These are phyloP conservation scores for Colletotrichum nymphaeae DNA, from an alignment of 2,329 filamentous ascomycete species.

Conservation along the genomic window DNA sequence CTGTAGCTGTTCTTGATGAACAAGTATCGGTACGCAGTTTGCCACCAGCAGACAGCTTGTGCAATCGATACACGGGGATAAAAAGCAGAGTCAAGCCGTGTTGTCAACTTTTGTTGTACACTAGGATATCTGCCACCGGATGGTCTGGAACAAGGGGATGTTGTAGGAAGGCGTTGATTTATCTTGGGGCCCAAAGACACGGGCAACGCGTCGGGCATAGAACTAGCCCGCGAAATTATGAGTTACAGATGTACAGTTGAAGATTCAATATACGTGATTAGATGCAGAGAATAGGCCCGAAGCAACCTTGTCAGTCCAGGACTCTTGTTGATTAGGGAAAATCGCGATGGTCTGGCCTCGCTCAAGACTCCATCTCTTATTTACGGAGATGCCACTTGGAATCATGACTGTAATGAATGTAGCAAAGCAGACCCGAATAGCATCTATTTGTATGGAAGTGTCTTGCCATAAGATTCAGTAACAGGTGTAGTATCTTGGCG, in stretches of 20 bases:
- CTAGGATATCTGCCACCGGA: not conserved
- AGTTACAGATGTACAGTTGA: not conserved
- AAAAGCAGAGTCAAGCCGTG: not conserved
- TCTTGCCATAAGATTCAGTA: too few relatives aligned
- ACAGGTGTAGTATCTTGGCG: too few relatives aligned
- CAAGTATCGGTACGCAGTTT: not conserved
- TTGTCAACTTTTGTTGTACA: not conserved
- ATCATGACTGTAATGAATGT: too few relatives aligned
- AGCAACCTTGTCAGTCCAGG: not conserved
- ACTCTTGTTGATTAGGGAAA: not conserved
- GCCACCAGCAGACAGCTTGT: not conserved
- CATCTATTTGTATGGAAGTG: too few relatives aligned
- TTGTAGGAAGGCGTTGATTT: slow-evolving; percentile 13
- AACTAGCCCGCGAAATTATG: not conserved
- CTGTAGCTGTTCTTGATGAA: not conserved
- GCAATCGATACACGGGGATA: not conserved
- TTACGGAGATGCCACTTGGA: too few relatives aligned
- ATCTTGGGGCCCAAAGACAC: not conserved
- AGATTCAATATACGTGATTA: not conserved
- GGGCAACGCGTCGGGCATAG: not conserved
- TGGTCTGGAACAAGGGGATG: not conserved
- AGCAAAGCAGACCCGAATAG: too few relatives aligned
- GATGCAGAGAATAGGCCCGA: not conserved
- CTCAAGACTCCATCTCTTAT: too few relatives aligned
- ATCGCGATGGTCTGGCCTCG: too few relatives aligned